Percentiles rank a stretch among this genome's conserved stretches.
These are phyloP conservation scores for Prosopis cineraria DNA, from an alignment of 306 rosid genomes.

Conservation along the genomic window DNA sequence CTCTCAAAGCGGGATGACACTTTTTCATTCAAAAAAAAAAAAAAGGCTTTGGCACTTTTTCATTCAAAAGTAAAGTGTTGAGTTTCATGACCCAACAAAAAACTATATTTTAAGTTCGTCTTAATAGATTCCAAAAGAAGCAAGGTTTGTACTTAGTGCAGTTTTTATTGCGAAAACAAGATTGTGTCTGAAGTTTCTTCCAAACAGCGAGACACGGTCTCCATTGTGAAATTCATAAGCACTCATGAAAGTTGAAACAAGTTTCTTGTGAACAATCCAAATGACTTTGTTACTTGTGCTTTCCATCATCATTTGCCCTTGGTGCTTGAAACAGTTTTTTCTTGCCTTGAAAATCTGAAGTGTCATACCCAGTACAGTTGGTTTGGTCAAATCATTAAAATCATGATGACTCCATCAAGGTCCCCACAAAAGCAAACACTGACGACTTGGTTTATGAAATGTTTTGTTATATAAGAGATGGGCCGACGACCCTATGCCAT, in stretches of 20 bases:
- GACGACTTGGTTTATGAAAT: conserved; percentile 38
- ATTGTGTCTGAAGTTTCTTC: background rate
- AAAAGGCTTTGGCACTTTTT: background rate
- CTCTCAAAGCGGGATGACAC: background rate
- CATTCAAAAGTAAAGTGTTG: background rate
- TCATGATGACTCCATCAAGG: conserved; percentile 38
- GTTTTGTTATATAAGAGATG: conserved; percentile 35
- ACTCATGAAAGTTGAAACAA: conserved; percentile 48
- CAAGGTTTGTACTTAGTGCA: background rate
- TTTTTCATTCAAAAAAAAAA: no score
- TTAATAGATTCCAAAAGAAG: background rate
- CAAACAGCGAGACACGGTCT: conserved; percentile 31
- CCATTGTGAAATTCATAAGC: conserved; percentile 49
- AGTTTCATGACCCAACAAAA: background rate
- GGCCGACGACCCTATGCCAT: conserved; percentile 36
- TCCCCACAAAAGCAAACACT: conserved; percentile 33
- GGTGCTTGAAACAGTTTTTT: conserved; percentile 38
- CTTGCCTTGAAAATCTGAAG: conserved; percentile 28
- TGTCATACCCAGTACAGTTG: conserved; percentile 34
- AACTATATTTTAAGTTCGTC: background rate
- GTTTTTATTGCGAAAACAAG: background rate
- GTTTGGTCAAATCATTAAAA: conserved; percentile 47
- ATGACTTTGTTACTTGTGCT: conserved; percentile 38
- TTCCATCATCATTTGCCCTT: conserved; percentile 43
- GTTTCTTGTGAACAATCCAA: background rate